A percentile compares a stretch with the other conserved stretches of the same genome.
These are phyloP conservation scores for Colletotrichum magnum DNA, from an alignment of 2,329 filamentous ascomycete species.

Conservation along the genomic window DNA sequence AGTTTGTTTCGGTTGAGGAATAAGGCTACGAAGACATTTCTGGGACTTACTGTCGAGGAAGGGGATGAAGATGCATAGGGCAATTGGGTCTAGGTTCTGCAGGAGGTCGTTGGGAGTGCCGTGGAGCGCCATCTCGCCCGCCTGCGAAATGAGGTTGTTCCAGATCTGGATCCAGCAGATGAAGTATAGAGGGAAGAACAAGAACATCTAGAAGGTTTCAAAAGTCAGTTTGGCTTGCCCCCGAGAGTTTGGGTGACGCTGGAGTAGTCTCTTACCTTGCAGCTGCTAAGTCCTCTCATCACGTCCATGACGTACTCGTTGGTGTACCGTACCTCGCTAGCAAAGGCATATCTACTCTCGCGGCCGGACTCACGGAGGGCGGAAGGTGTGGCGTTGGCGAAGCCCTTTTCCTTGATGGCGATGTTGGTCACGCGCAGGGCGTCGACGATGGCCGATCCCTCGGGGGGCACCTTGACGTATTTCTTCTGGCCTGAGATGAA, in stretches of 20 bases:
- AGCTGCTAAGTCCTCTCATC: conserved; percentile 42
- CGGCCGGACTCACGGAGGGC: conserved; percentile 41
- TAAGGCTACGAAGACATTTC: fast-evolving
- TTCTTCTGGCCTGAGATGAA: conserved; percentile 29
- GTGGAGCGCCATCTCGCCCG: conserved; percentile 43
- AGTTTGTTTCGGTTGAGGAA: too few species aligned
- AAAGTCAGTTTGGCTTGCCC: not conserved
- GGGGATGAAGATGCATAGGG: conserved; percentile 47
- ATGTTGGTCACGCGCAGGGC: conserved; percentile 41
- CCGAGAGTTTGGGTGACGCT: too few species aligned
- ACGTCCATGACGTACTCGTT: conserved; percentile 45
- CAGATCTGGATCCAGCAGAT: conserved; percentile 48
- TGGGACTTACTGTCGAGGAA: conserved; percentile 44
- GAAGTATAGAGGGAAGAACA: conserved; percentile 56
- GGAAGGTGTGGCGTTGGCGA: conserved; percentile 34
- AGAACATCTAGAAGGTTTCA: conserved; percentile 34
- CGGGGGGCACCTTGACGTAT: conserved; percentile 27
- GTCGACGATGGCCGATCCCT: conserved; percentile 38
- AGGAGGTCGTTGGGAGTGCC: conserved; percentile 48
- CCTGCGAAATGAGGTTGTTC: conserved; percentile 50
- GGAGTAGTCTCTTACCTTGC: conserved; percentile 40
- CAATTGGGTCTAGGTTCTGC: conserved; percentile 47
- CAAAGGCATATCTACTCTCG: conserved; percentile 43
- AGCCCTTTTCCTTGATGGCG: conserved; percentile 42
- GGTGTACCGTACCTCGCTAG: conserved; percentile 44